Evolutionary conservation across 257 asterid genomes (phyloP).

Genomic region (Nemophila menziesii): DNA sequence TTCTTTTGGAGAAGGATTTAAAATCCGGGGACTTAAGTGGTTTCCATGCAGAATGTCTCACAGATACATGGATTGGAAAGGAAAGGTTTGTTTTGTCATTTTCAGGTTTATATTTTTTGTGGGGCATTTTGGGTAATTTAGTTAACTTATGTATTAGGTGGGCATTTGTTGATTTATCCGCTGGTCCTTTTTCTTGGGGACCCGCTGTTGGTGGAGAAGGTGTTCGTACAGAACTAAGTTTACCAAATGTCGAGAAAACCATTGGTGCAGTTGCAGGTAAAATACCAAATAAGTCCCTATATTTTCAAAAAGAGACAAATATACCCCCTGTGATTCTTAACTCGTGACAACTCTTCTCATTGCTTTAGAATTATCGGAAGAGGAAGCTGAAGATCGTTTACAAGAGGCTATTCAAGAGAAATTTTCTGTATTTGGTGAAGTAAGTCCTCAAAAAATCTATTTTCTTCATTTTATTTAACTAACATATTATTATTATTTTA

Average conservation of each 20-base stretch:
- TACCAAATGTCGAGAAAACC: conserved; percentile 87
- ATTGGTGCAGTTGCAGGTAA: conserved; percentile 91
- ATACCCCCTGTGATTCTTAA: not conserved
- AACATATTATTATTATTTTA: conserved; percentile 24
- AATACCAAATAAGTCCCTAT: conserved; percentile 5
- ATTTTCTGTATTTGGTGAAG: conserved; percentile 94
- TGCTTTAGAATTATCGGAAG: conserved; percentile 85
- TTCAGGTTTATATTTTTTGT: not conserved
- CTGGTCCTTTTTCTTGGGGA: conserved; percentile 98
- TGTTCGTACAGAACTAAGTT: conserved; percentile 86
- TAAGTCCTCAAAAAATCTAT: conserved; percentile 15
- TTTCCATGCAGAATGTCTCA: conserved; percentile 78
- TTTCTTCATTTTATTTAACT: not conserved
- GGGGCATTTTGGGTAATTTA: conserved; percentile 3
- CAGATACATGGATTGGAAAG: conserved; percentile 88
- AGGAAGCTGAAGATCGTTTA: conserved; percentile 92
- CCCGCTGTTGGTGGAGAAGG: conserved; percentile 99
- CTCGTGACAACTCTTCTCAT: conserved; percentile 1
- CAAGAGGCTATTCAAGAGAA: conserved; percentile 96
- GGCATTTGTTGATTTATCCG: conserved; percentile 92
- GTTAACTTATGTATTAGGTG: conserved; percentile 46
- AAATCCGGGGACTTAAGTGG: conserved; percentile 76
- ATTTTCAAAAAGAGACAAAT: not conserved
- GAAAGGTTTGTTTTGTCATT: conserved; percentile 35
- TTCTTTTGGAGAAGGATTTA: conserved; percentile 52